These are phyloP conservation scores for Lanmaoa rubissima DNA, from an alignment of 768 basidiomycete genomes.

Conservation along the genomic window DNA sequence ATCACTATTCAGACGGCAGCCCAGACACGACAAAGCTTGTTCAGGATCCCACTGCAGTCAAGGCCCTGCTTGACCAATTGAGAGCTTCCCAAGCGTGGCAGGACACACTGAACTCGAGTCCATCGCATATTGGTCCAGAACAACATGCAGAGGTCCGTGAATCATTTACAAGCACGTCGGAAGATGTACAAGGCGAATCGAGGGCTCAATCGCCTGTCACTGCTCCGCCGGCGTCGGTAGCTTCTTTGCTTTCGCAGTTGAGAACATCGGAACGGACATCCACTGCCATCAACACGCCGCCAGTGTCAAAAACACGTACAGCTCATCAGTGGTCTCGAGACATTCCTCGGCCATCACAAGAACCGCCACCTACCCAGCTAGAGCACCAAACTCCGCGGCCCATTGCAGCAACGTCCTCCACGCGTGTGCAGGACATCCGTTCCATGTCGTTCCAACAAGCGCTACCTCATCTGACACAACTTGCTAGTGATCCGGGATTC, in stretches of 20 bases:
- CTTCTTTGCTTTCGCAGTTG: constrained; percentile 61
- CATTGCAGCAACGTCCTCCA: constrained; percentile 3
- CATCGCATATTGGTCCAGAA: constrained; percentile 1
- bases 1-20: not conserved
- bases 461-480: constrained; percentile 58
- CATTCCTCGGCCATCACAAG: constrained; percentile 13
- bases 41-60: constrained; percentile 65
- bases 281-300: constrained; percentile 7
- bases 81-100: constrained; percentile 70
- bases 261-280: constrained; percentile 34
- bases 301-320: constrained; percentile 9
- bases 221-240: constrained; percentile 45
- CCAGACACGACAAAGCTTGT: not conserved
- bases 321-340: constrained; percentile 10
- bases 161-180: constrained; percentile 5
- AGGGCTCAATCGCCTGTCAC: not conserved
- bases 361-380: constrained; percentile 6
- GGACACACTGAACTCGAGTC: constrained; percentile 34
- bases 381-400: constrained; percentile 16
- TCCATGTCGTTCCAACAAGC: constrained; percentile 66
- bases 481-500: constrained; percentile 55
- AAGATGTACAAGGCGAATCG: constrained; percentile 6
- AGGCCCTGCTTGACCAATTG: constrained; percentile 69
- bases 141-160: constrained; percentile 1
- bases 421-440: constrained; percentile 39